Percentiles rank a stretch among this genome's conserved stretches.
Evolutionary conservation across 768 basidiomycete species (phyloP).

Genomic region (Amanita pallidorosea): DNA sequence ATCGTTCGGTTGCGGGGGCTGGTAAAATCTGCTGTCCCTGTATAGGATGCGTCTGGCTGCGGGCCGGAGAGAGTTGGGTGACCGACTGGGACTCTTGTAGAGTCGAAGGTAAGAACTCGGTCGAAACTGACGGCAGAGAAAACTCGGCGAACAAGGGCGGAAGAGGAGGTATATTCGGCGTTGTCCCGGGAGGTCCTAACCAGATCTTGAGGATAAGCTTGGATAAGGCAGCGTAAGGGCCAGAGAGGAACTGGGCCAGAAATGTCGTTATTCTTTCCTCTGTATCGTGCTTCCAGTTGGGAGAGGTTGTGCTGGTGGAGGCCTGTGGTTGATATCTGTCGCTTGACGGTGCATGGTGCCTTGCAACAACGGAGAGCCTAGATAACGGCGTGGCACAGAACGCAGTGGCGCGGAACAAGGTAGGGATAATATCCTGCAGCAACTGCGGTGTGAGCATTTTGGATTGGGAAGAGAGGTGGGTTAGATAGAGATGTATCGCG

Average conservation of each 20-base stretch:
- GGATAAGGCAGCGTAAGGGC: slow-evolving; percentile 56
- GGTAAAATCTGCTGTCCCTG: background rate
- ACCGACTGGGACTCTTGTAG: background rate
- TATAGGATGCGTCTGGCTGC: background rate
- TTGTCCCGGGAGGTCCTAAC: slow-evolving; percentile 34
- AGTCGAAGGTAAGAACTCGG: background rate
- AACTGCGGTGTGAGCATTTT: slow-evolving; percentile 42
- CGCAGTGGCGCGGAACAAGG: slow-evolving; percentile 62
- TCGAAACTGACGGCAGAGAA: background rate
- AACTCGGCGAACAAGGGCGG: slow-evolving; percentile 3
- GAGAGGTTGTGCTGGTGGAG: slow-evolving; percentile 2
- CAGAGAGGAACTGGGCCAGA: slow-evolving; percentile 46
- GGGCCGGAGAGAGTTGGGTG: background rate
- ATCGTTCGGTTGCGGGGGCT: background rate
- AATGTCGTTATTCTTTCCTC: slow-evolving; percentile 51
- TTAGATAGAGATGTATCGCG: slow-evolving; percentile 51
- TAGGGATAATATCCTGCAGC: slow-evolving; percentile 49
- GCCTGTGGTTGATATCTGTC: slow-evolving; percentile 10
- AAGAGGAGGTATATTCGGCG: slow-evolving; percentile 8
- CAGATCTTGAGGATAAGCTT: slow-evolving; percentile 51
- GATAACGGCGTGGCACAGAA: slow-evolving; percentile 60
- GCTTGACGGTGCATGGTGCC: slow-evolving; percentile 14
- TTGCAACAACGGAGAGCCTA: slow-evolving; percentile 43
- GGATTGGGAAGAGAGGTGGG: slow-evolving; percentile 44
- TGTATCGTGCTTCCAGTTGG: slow-evolving; percentile 9